Conservation (phyloP, 805 yeast genomes). For the Zygosaccharomyces bailii region DNA sequence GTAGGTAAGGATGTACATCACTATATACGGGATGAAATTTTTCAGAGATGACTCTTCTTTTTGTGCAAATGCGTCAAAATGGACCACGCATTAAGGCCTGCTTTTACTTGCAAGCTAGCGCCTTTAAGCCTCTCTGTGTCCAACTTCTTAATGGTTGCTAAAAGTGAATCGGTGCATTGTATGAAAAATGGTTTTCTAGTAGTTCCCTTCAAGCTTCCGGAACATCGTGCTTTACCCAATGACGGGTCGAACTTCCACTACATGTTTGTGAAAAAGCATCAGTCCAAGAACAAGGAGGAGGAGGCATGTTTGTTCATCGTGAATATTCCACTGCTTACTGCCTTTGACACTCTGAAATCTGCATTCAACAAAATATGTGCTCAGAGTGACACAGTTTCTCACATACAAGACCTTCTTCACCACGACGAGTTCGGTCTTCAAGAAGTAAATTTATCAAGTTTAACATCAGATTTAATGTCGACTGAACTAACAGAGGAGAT, state of each 20-base stretch:
- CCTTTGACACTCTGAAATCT: conserved; percentile 49
- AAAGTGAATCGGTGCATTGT: conserved; percentile 12
- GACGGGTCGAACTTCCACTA: conserved; percentile 43
- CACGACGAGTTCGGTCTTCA: conserved; percentile 44
- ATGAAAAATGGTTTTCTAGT: conserved; percentile 39
- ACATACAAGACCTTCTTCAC: conserved; percentile 49
- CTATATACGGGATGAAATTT: conserved; percentile 7
- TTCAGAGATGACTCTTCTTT: conserved; percentile 4
- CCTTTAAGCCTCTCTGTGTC: background rate
- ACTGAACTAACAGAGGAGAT: conserved; percentile 29
- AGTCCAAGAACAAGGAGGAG: conserved; percentile 42
- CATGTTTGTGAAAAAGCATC: conserved; percentile 64
- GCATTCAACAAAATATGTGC: conserved; percentile 54
- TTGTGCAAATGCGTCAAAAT: background rate
- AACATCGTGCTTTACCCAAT: conserved; percentile 15
- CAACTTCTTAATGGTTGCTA: conserved; percentile 3
- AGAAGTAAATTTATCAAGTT: conserved; percentile 50
- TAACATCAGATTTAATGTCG: conserved; percentile 55
- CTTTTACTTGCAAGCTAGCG: background rate
- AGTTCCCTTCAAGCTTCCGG: conserved; percentile 33
- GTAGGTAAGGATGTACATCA: no score
- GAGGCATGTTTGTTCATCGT: conserved; percentile 64
- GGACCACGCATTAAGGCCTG: background rate
- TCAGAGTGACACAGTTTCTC: conserved; percentile 48
- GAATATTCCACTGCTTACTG: conserved; percentile 68